These are phyloP conservation scores for Endoconidiophora laricicola DNA, from an alignment of 2,329 filamentous ascomycete species.

Conservation along the genomic window DNA sequence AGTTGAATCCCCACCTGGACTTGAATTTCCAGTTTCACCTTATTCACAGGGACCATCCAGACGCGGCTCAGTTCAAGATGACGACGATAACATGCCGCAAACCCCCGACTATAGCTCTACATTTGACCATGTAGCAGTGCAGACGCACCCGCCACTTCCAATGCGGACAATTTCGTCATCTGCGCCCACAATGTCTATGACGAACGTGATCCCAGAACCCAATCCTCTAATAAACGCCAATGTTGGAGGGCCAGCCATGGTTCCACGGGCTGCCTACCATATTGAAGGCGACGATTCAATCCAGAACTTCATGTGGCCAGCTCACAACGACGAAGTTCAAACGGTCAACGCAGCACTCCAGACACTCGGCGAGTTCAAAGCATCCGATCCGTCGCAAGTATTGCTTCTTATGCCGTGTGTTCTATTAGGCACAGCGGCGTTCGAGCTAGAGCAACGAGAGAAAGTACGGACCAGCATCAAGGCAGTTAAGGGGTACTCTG, in stretches of 20 bases:
- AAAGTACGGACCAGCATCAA: conserved; percentile 33
- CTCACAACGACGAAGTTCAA: conserved; percentile 23
- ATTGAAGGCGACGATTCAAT: not conserved
- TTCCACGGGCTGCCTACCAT: not conserved
- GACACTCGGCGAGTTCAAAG: conserved; percentile 37
- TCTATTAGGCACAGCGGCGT: conserved; percentile 43
- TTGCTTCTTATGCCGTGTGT: conserved; percentile 44
- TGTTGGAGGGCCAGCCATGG: not conserved
- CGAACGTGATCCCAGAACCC: not conserved
- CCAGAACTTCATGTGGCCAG: not conserved
- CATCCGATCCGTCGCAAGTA: conserved; percentile 41
- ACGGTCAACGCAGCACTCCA: conserved; percentile 40
- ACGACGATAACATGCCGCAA: too few species aligned
- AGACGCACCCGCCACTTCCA: too few species aligned
- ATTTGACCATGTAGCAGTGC: too few species aligned
- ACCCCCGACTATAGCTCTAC: too few species aligned
- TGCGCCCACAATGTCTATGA: not conserved
- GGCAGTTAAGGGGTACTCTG: conserved; percentile 40
- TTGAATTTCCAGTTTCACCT: not conserved
- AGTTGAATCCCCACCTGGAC: not conserved
- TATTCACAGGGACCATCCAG: not conserved
- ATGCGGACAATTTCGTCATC: not conserved
- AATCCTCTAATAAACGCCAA: not conserved
- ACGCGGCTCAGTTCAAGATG: too few species aligned
- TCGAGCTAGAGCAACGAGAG: conserved; percentile 34